Percentiles rank a stretch among this genome's conserved stretches.
These are phyloP conservation scores for Akanthomyces uredinophilus DNA, from an alignment of 2,329 filamentous ascomycete genomes.

Conservation along the genomic window DNA sequence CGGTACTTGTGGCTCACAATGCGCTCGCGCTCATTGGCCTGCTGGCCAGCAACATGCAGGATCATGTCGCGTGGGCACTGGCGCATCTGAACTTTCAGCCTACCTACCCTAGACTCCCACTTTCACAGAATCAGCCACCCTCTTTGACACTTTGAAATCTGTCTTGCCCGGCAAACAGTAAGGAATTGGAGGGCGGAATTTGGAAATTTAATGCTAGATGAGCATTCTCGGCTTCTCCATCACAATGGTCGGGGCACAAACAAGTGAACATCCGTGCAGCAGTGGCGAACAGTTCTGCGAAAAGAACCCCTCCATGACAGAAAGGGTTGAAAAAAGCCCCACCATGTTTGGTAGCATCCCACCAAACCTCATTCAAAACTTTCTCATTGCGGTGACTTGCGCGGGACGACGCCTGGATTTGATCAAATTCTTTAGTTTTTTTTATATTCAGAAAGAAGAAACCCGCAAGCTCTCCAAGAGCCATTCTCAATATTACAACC, in stretches of 20 bases:
- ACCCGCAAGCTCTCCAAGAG: too few species aligned
- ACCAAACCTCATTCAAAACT: background rate
- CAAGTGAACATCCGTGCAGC: too few species aligned
- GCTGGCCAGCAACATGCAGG: background rate
- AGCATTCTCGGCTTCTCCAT: too few species aligned
- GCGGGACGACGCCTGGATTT: conserved; percentile 3
- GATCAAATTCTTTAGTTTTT: background rate
- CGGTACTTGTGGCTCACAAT: background rate
- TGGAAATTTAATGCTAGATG: background rate
- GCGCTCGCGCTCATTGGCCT: background rate
- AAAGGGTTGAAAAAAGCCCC: background rate
- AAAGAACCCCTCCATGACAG: background rate
- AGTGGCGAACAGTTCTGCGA: too few species aligned
- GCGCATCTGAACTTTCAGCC: background rate
- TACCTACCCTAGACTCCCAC: background rate
- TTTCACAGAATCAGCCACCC: too few species aligned
- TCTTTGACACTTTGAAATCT: too few species aligned
- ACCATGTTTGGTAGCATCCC: conserved; percentile 5
- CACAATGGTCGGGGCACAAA: too few species aligned
- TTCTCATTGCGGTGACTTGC: background rate
- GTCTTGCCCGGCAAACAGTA: too few species aligned
- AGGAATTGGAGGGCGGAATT: background rate
- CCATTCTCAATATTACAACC: background rate
- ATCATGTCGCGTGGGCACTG: background rate
- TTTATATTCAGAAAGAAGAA: accelerated